Evolutionary conservation across 2,329 filamentous ascomycete species (phyloP).

Genomic region (Penicillium verrucosum): DNA sequence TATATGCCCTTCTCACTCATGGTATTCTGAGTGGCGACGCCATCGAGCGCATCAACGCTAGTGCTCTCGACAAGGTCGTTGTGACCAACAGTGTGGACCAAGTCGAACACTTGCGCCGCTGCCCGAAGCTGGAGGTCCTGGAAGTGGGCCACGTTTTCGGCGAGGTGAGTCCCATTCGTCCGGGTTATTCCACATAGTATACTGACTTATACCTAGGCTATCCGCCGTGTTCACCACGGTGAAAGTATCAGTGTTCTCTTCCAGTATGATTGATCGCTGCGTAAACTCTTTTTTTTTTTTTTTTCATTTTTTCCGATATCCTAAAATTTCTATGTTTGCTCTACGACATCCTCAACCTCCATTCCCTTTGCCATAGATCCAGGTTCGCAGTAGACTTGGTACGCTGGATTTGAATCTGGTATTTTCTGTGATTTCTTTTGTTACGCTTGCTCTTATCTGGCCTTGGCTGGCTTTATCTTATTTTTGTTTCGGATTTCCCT

Average conservation of each 20-base stretch:
- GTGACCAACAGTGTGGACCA: conserved; percentile 96
- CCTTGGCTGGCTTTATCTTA: conserved; percentile 10
- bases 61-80: conserved; percentile 85
- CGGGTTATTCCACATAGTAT: conserved; percentile 2
- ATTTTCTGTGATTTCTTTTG: conserved; percentile 9
- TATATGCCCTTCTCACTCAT: conserved; percentile 91
- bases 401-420: conserved; percentile 18
- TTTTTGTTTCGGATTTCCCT: background rate
- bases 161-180: conserved; percentile 56
- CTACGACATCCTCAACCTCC: conserved; percentile 1
- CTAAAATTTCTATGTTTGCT: conserved; percentile 2
- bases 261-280: conserved; percentile 63
- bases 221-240: conserved; percentile 92
- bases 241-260: conserved; percentile 97
- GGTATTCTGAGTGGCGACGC: conserved; percentile 94
- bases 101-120: conserved; percentile 70
- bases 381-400: conserved; percentile 21
- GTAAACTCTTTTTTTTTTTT: conserved; percentile 5
- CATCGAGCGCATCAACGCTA: conserved; percentile 89
- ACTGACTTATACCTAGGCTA: conserved; percentile 56
- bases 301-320: conserved; percentile 4
- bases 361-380: conserved; percentile 8
- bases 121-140: conserved; percentile 85
- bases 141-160: conserved; percentile 88
- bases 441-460: conserved; percentile 11